A percentile compares a stretch with the other conserved stretches of the same genome.
Evolutionary conservation across 1,284 basidiomycete species (phyloP).

Genomic region (Ustilago cynodontis): DNA sequence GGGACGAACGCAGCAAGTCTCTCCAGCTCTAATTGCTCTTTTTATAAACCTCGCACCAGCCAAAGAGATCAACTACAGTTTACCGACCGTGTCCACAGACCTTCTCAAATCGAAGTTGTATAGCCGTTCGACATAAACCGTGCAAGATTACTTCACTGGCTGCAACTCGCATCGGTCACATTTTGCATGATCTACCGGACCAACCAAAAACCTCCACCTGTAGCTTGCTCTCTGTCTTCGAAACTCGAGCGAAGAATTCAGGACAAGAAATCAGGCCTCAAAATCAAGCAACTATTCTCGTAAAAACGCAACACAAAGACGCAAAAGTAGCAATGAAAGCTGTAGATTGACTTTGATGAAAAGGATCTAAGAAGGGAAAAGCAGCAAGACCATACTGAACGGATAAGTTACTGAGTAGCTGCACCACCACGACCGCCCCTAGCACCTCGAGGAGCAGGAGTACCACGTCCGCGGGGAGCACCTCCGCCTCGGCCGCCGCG

Average conservation of each 20-base stretch:
- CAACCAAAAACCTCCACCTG: conserved; percentile 6
- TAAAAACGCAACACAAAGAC: not conserved
- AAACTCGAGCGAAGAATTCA: not conserved
- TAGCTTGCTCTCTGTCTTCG: not conserved
- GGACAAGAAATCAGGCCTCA: not conserved
- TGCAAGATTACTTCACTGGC: conserved; percentile 9
- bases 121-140: not conserved
- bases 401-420: conserved; percentile 14
- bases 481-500: conserved; percentile 39
- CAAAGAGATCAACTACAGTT: not conserved
- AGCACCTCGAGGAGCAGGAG: conserved; percentile 9
- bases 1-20: not conserved
- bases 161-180: not conserved
- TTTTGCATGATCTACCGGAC: not conserved
- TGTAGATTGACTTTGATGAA: not conserved
- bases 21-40: not conserved
- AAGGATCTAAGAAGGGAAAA: not conserved
- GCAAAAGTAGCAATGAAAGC: not conserved
- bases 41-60: not conserved
- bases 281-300: not conserved
- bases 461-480: conserved; percentile 19
- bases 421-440: conserved; percentile 31
- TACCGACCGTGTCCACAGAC: not conserved
- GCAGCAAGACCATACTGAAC: not conserved
- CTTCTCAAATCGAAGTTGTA: not conserved